Percentiles rank a stretch among this genome's conserved stretches.
These are phyloP conservation scores for Penicillium janthinellum DNA, from an alignment of 2,329 filamentous ascomycete species.

Conservation along the genomic window DNA sequence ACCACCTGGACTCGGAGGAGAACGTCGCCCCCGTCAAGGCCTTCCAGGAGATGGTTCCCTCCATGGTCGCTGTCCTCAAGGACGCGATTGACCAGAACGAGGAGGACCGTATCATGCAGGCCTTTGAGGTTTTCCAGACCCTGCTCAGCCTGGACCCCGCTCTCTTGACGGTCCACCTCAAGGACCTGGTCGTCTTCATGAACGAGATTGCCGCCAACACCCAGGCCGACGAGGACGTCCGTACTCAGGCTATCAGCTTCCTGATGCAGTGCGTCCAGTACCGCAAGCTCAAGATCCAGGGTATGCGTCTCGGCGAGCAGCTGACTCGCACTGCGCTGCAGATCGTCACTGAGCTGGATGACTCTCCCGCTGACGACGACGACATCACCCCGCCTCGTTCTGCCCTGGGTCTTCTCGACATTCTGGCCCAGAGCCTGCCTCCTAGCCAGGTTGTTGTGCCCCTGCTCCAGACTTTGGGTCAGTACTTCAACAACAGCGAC, in stretches of 20 bases:
- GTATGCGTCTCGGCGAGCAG: constrained; percentile 80
- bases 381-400: constrained; percentile 83
- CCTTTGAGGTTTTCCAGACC: constrained; percentile 96
- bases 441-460: constrained; percentile 94
- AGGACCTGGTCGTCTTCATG: constrained; percentile 91
- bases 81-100: constrained; percentile 75
- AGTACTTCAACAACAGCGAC: constrained; percentile 74
- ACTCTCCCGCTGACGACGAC: constrained; percentile 69
- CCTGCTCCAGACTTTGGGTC: constrained; percentile 80
- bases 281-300: constrained; percentile 94
- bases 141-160: constrained; percentile 87
- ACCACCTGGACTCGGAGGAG: constrained; percentile 86
- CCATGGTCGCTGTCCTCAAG: constrained; percentile 89
- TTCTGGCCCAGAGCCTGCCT: constrained; percentile 83
- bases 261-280: constrained; percentile 90
- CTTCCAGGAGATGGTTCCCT: constrained; percentile 78
- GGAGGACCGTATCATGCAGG: constrained; percentile 84
- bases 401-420: constrained; percentile 83
- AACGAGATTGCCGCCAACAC: constrained; percentile 79
- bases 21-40: constrained; percentile 70
- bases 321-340: constrained; percentile 85
- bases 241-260: constrained; percentile 89
- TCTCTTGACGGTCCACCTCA: constrained; percentile 81
- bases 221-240: constrained; percentile 77
- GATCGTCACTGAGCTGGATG: constrained; percentile 85